Evolutionary conservation across 495 filamentous ascomycete genomes (phyloP), one percentile per base, ranked within the genome.

Genomic region (Aspergillus campestris): DNA sequence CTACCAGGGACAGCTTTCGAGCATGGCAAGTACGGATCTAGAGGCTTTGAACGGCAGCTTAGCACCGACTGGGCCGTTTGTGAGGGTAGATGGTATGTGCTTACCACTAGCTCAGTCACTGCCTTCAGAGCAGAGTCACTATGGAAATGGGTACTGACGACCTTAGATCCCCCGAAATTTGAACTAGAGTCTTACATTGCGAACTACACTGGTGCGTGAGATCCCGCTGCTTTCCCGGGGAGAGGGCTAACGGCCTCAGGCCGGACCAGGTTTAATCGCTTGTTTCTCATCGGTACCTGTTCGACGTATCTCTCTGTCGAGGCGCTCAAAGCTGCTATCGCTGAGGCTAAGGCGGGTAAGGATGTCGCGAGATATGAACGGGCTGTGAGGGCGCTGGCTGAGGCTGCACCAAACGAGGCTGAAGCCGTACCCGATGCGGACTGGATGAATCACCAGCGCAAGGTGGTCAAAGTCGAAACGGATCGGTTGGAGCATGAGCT

Each of bases 181-280:
- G 92, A 98, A 58, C 78, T 98, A 5, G 92, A 96, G 31, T 79
- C 84, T 18, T 96, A 96, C 62, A 87, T 95, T 34, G 73, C 84
- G 30, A 94, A 95, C 53, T 98, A 98, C 62, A 78, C 72, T 59
- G 91, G 91, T 92, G 64, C 38, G 64, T 50, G 3, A 33, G 9
- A n/a, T 32, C 40, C 2, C 31, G 6, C 24, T 24, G 10, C 3
- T 31, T 28, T 1, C 9, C 8, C 15, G n/a, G 8, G 3, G 36
- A 28, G 10, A n/a, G 8, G 18, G 38, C 53, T 11, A 43, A 50
- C 13, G 44, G 37, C 33, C 35, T 31, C 46, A 84, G 85, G 86
- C 40, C 75, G 80, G 28, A 83, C 88, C 32, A 77, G 83, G 46
- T 83, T 87, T 60, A 80, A 89, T 45, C 83, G 94, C 36, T 77